These are phyloP conservation scores for Haplosporangium sp. DNA, from an alignment of 371 early-diverging fungal species.

Conservation along the genomic window DNA sequence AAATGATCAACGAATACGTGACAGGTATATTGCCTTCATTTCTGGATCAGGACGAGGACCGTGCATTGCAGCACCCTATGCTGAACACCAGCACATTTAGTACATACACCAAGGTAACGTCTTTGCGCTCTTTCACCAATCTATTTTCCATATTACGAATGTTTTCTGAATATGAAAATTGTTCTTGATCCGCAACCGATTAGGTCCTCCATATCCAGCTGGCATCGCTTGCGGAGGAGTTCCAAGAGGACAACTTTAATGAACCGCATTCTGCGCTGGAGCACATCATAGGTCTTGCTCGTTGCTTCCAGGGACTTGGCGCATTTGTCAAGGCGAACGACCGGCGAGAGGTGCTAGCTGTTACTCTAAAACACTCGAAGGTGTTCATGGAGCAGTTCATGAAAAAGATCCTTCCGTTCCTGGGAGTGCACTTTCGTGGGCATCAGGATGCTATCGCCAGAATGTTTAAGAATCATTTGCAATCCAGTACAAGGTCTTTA, in stretches of 20 bases:
- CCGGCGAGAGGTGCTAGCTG: slow-evolving; percentile 60
- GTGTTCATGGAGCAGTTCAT: slow-evolving; percentile 73
- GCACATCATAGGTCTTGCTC: slow-evolving; percentile 59
- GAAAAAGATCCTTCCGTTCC: slow-evolving; percentile 71
- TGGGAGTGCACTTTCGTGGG: slow-evolving; percentile 68
- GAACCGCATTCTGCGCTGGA: slow-evolving; percentile 50
- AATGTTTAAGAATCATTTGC: slow-evolving; percentile 55
- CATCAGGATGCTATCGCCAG: slow-evolving; percentile 63
- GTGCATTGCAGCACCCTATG: slow-evolving; percentile 60
- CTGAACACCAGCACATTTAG: slow-evolving; percentile 60
- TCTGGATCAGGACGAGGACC: slow-evolving; percentile 55
- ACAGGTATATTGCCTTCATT: slow-evolving; percentile 59
- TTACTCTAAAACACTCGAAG: slow-evolving; percentile 67
- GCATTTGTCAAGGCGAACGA: slow-evolving; percentile 67
- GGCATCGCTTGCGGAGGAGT: slow-evolving; percentile 55
- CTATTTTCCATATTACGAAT: background rate
- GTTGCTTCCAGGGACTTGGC: slow-evolving; percentile 65
- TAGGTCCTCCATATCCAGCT: slow-evolving; percentile 68
- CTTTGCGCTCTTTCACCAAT: background rate
- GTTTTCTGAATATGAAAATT: background rate
- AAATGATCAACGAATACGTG: slow-evolving; percentile 60
- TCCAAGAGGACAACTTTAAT: slow-evolving; percentile 56
- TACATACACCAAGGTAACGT: slow-evolving; percentile 60
- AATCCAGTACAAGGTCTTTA: slow-evolving; percentile 51
- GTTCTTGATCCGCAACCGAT: background rate